Conservation (phyloP, 1,284 basidiomycete genomes). For the Trichosporon coremiiforme region DNA sequence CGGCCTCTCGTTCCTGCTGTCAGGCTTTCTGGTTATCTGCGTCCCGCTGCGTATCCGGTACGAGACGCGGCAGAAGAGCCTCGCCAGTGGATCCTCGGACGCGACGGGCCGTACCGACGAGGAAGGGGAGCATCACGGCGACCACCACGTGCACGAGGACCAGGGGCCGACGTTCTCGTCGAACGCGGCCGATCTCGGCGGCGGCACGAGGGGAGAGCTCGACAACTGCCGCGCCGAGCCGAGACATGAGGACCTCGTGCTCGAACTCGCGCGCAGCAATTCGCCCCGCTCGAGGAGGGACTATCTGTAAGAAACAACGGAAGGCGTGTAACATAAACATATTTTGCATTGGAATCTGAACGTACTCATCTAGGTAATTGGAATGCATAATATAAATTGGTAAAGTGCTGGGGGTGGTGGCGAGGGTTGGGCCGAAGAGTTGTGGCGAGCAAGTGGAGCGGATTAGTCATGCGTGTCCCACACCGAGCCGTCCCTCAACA, state of each 20-base stretch:
- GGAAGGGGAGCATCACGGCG: neutral
- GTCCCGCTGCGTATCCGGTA: constrained; percentile 1
- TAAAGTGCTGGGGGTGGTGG: too few relatives aligned
- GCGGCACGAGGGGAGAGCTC: constrained; percentile 2
- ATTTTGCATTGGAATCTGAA: neutral
- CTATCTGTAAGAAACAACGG: neutral
- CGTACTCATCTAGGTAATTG: neutral
- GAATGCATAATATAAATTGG: neutral
- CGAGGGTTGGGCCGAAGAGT: too few relatives aligned
- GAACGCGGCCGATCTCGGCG: constrained; percentile 14
- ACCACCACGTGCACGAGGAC: neutral
- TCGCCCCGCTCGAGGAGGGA: neutral
- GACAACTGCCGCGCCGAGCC: constrained; percentile 14
- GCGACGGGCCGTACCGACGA: neutral
- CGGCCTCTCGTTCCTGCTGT: constrained; percentile 15
- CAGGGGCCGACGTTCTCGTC: constrained; percentile 17
- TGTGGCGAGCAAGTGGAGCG: too few relatives aligned
- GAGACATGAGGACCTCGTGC: neutral
- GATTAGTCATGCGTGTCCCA: too few relatives aligned
- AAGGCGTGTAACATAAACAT: neutral
- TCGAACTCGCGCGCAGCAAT: neutral
- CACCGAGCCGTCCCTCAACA: too few relatives aligned
- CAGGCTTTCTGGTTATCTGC: neutral
- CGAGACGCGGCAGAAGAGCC: constrained; percentile 2
- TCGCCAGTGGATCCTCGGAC: neutral